Percentiles rank a stretch among this genome's conserved stretches.
Conservation (phyloP, 192 early-diverging fungal species). For the Lobosporangium transversale region DNA sequence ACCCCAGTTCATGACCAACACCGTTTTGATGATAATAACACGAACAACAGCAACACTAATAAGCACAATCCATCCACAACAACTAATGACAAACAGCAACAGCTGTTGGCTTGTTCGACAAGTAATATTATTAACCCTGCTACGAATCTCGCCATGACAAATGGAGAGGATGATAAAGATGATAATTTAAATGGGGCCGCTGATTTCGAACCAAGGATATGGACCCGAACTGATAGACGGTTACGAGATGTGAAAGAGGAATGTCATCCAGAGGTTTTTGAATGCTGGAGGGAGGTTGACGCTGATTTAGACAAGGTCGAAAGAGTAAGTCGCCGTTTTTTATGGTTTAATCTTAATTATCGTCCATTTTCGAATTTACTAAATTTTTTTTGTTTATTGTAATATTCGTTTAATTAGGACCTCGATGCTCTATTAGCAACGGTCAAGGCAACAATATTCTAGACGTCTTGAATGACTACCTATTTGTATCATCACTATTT, state of each 20-base stretch:
- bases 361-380: neutral
- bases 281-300: conserved; percentile 47
- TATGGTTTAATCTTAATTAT: too few species aligned
- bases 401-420: conserved; percentile 12
- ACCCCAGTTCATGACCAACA: conserved; percentile 35
- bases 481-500: neutral
- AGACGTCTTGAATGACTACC: conserved; percentile 6
- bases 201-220: conserved; percentile 33
- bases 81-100: conserved; percentile 14
- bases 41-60: conserved; percentile 7
- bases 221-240: conserved; percentile 30
- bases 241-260: conserved; percentile 34
- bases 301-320: conserved; percentile 52
- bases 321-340: conserved; percentile 13
- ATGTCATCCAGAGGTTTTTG: conserved; percentile 50
- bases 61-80: too few species aligned
- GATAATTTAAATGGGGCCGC: neutral
- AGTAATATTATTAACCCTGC: neutral
- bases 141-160: neutral
- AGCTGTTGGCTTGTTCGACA: neutral
- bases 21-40: conserved; percentile 1
- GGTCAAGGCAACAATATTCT: conserved; percentile 42
- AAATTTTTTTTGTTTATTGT: neutral
- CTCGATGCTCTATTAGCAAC: conserved; percentile 46
- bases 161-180: too few species aligned